These are phyloP conservation scores for Termitomyces sp. DNA, from an alignment of 1,284 basidiomycete genomes.

Conservation along the genomic window DNA sequence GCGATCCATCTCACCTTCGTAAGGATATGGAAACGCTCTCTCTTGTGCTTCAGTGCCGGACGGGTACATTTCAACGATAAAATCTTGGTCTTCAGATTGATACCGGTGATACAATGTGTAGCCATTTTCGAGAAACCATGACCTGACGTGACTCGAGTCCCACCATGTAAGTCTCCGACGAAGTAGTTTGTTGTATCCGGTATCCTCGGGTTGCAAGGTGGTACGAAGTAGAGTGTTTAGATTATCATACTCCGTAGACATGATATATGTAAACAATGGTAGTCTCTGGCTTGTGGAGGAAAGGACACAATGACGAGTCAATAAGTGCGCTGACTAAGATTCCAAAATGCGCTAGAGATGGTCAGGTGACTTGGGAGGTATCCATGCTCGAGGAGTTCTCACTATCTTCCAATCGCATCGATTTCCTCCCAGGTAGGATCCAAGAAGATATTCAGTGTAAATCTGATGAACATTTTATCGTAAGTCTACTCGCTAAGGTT, in stretches of 20 bases:
- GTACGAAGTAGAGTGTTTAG: neutral
- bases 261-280: no score
- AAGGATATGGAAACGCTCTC: neutral
- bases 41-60: neutral
- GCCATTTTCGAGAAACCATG: neutral
- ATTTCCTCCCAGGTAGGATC: no score
- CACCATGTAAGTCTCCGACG: neutral
- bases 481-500: no score
- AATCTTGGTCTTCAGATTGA: neutral
- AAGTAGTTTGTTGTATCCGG: neutral
- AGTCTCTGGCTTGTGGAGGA: no score
- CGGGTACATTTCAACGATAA: neutral
- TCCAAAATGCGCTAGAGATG: no score
- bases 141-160: neutral
- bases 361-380: no score
- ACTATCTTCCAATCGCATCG: no score
- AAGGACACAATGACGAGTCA: no score
- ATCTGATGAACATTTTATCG: no score
- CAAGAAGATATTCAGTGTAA: no score
- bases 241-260: constrained; percentile 19
- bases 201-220: neutral
- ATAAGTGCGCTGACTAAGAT: no score
- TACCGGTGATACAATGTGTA: neutral
- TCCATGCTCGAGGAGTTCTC: no score
- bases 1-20: neutral